Base-by-base conservation (phyloP, 2,329 filamentous ascomycete genomes). In the Anthostomella pinea region DNA sequence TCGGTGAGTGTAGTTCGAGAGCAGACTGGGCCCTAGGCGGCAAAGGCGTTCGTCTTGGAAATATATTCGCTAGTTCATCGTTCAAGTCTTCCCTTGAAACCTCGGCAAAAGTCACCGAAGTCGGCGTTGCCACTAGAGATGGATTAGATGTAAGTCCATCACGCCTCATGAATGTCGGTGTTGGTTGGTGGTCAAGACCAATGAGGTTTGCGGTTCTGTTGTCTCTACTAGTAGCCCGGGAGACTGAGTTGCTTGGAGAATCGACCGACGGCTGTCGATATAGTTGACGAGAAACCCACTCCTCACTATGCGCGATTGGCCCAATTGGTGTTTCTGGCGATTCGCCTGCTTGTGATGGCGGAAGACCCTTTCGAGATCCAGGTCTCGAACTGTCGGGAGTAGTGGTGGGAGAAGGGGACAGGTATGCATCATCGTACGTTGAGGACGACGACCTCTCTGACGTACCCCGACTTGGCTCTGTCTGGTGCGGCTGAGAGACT, bases 361-460 rank as follows among this genome's bases (percentile, higher is more conserved):
- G 28, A 13, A 48, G 14, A n/a, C 59, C 66, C 40, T 62, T 65
- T 8, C 57, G 52, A 5, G 65, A 68, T 33, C 68, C 66, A 3
- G 66, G 66, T n/a, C 65, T 54, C 5, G 66, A 68, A 6, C 62
- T 68, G 31, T 66, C 63, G 4, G 66, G 65, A 1, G 66, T 70
- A 4, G 62, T 65, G 1, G 54, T 53, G 9, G 60, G 59, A 1
- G 64, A 65, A 2, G 63, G 57, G 4, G 61, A 59, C 3, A 61
- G 60, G 2, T 61, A 63, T 8, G 54, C 55, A 22, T 68, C 66
- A 33, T 65, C 65, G 18, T 58, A 65, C 5, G 61, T 66, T 0
- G 68, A 69, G 2, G 65, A 64, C 2, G 66, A 68, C 1, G 68
- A 70, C 11, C 56, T 52, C 18, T 59, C 57, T 0, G 65, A 67